These are phyloP conservation scores for Fusarium multiceps DNA, from an alignment of 2,329 filamentous ascomycete genomes.

Conservation along the genomic window DNA sequence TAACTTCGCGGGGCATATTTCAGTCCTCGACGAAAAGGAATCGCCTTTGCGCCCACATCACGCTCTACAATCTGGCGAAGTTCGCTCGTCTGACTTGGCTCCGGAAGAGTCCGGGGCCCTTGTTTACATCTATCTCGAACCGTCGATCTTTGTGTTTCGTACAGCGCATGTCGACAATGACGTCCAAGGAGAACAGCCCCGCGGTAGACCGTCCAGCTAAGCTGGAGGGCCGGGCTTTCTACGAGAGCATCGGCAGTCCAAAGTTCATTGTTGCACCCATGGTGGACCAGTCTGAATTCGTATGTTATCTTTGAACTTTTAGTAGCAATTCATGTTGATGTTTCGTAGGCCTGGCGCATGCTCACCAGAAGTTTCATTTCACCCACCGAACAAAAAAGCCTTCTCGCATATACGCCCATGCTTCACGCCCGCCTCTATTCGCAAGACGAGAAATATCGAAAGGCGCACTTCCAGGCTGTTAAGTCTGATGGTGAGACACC, in stretches of 20 bases:
- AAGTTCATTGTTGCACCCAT: conserved; percentile 94
- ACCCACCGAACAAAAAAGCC: conserved; percentile 67
- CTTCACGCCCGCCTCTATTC: conserved; percentile 90
- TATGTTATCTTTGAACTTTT: conserved; percentile 59
- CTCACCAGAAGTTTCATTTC: conserved; percentile 93
- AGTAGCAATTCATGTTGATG: conserved; percentile 10
- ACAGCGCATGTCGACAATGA: conserved; percentile 50
- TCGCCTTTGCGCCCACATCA: conserved; percentile 1
- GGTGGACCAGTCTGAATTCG: conserved; percentile 98
- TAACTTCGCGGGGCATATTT: neutral
- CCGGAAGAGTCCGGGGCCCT: conserved; percentile 41
- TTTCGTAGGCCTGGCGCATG: conserved; percentile 87
- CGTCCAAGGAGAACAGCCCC: conserved; percentile 35
- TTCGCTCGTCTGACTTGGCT: conserved; percentile 34
- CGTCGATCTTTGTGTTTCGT: conserved; percentile 1
- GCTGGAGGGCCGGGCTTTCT: conserved; percentile 87
- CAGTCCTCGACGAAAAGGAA: neutral
- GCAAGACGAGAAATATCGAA: conserved; percentile 80
- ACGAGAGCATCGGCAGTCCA: conserved; percentile 92
- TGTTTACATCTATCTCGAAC: conserved; percentile 3
- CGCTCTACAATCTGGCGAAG: conserved; percentile 39
- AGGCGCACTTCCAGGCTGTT: conserved; percentile 81
- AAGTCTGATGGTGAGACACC: conserved; percentile 50
- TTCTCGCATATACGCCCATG: conserved; percentile 96
- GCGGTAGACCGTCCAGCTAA: conserved; percentile 58